A percentile compares a stretch with the other conserved stretches of the same genome.
These are phyloP conservation scores for Schwanniomyces vanrijiae DNA, from an alignment of 805 yeast genomes.

Conservation along the genomic window DNA sequence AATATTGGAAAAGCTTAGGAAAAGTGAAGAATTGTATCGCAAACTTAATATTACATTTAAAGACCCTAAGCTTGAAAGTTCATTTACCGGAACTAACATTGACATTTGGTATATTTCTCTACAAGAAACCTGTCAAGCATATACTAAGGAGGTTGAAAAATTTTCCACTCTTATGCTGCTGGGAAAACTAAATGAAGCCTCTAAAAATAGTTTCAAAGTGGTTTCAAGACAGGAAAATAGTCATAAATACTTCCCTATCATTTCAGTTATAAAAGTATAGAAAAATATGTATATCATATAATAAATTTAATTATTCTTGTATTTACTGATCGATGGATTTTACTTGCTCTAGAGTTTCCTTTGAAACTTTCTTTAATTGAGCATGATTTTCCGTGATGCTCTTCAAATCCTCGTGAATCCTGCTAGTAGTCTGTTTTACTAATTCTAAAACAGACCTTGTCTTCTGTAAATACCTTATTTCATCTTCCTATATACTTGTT, in stretches of 20 bases:
- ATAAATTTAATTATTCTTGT: not conserved
- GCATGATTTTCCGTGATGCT: slow-evolving; percentile 18
- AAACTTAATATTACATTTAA: slow-evolving; percentile 2
- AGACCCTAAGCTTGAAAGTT: not conserved
- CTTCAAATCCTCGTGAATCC: slow-evolving; percentile 25
- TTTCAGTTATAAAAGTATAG: slow-evolving; percentile 4
- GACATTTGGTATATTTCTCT: slow-evolving; percentile 18
- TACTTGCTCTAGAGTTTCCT: slow-evolving; percentile 5
- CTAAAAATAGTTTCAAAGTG: slow-evolving; percentile 6
- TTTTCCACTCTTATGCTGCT: slow-evolving; percentile 8
- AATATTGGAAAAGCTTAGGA: slow-evolving; percentile 6
- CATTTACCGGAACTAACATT: slow-evolving; percentile 1
- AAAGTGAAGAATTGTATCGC: slow-evolving; percentile 5
- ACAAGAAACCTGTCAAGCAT: slow-evolving; percentile 13
- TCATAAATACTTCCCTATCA: slow-evolving; percentile 26
- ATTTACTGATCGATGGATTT: slow-evolving; percentile 3
- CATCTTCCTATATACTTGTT: not conserved
- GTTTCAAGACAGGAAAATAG: slow-evolving; percentile 13
- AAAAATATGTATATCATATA: not conserved
- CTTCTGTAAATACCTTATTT: slow-evolving; percentile 16
- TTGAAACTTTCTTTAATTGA: slow-evolving; percentile 5
- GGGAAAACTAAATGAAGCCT: not conserved
- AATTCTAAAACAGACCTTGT: slow-evolving; percentile 30
- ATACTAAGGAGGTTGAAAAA: slow-evolving; percentile 13
- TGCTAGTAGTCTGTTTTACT: slow-evolving; percentile 26